Conservation (phyloP, 2,329 filamentous ascomycete species). For the Beauveria sp. region DNA sequence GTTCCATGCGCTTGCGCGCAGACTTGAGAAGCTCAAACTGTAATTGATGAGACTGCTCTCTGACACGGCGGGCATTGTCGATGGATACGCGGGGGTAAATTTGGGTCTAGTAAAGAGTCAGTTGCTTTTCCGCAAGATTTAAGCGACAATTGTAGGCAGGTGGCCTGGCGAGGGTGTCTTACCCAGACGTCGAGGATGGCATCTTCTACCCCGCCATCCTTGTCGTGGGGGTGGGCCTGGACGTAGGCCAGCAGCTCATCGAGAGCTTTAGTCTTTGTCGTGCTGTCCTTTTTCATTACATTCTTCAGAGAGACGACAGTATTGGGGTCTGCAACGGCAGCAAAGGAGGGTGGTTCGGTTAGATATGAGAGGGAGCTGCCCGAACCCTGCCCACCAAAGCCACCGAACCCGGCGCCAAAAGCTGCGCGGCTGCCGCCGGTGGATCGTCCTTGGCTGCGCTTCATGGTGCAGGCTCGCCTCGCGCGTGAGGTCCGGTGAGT, state of each 20-base stretch:
- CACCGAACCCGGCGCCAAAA: constrained; percentile 26
- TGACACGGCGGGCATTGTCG: constrained; percentile 79
- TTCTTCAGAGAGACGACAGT: constrained; percentile 90
- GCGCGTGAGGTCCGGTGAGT: background rate
- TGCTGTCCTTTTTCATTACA: constrained; percentile 83
- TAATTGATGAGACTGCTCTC: constrained; percentile 73
- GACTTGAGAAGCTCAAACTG: constrained; percentile 57
- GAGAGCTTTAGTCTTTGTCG: constrained; percentile 81
- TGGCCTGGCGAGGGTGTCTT: background rate
- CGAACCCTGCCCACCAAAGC: constrained; percentile 32
- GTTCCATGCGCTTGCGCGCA: constrained; percentile 75
- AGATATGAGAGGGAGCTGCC: constrained; percentile 69
- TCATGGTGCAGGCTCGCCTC: background rate
- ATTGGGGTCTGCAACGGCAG: constrained; percentile 68
- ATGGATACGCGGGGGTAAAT: constrained; percentile 85
- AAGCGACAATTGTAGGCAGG: background rate
- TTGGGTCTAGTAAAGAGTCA: constrained; percentile 50
- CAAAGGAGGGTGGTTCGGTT: constrained; percentile 74
- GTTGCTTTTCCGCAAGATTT: background rate
- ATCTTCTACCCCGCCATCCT: constrained; percentile 63
- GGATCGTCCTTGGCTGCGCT: constrained; percentile 2
- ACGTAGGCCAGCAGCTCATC: constrained; percentile 71
- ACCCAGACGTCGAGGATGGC: constrained; percentile 85
- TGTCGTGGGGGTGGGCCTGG: constrained; percentile 42
- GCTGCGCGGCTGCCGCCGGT: background rate